Base-by-base conservation (phyloP, 495 filamentous ascomycete genomes). In the Oleoguttula mirabilis region DNA sequence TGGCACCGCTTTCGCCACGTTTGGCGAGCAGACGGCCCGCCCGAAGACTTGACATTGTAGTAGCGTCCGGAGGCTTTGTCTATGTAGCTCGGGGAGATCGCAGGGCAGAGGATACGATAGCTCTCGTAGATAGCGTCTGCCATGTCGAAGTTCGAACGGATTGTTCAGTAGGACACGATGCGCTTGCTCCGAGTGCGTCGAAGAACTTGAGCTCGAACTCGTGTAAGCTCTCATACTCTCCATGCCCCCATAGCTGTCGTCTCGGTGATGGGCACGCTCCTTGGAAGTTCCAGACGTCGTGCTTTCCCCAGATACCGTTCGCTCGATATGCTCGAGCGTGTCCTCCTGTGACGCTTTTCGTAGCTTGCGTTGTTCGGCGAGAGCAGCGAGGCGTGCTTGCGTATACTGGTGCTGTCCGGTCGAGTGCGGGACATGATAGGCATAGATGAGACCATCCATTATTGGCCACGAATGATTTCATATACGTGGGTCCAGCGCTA, bases 1-100 rank as follows among this genome's bases (percentile, higher is more conserved):
- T 0, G 87, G 88, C 16, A 81, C 80, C 36, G 71, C 72, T 47
- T 73, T 67, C 24, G 69, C 60, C 30, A 79, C 66, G 31, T 69
- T 68, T 10, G 82, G 79, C 11, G 77, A 79, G 59, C 82, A 88
- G 53, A 88, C 76, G 1, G 86, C 79, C 22, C 72, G 73, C 34
- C 85, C 85, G 47, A 85, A 84, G 19, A 94, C 75, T 58, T 82
- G 76, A 48, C 82, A 73, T 36, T 86, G 69, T 54, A 94, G 75
- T 47, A 88, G 66, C 8, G 88, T 90, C 45, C 83, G 76, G 41
- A 94, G 69, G 42, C 76, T 84, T 58, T 96, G 88, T 32, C 88
- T 71, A 58, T 93, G 85, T 46, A 93, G 69, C 61, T 94, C 88
- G 36, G 77, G 67, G 22, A 94, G 71, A 66, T 94, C 88, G 62